Conservation (phyloP, 192 early-diverging fungal genomes). For the Podila verticillata region DNA sequence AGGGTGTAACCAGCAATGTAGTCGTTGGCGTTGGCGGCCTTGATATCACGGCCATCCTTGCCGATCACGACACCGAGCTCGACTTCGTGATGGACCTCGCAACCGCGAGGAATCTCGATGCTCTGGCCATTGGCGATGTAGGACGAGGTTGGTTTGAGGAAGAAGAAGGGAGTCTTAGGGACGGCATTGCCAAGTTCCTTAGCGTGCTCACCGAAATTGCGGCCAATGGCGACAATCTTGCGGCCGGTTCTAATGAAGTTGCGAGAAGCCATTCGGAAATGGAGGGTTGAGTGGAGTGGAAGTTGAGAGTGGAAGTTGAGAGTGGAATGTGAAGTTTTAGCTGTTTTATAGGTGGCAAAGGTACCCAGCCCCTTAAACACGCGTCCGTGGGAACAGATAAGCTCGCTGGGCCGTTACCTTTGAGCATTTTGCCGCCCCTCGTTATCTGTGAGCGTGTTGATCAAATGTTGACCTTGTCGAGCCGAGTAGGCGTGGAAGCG, state of each 20-base stretch:
- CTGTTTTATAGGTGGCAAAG: no score
- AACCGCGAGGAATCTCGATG: slow-evolving; percentile 85
- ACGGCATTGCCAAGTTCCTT: slow-evolving; percentile 94
- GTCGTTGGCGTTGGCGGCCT: slow-evolving; percentile 63
- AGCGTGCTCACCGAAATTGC: slow-evolving; percentile 95
- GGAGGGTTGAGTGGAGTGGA: neutral
- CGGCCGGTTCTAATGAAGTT: slow-evolving; percentile 68
- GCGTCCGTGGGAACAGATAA: no score
- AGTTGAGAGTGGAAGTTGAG: neutral
- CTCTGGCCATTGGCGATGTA: slow-evolving; percentile 71
- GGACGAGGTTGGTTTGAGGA: slow-evolving; percentile 92
- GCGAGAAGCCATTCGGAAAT: slow-evolving; percentile 52
- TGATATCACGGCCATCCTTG: slow-evolving; percentile 79
- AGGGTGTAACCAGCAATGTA: slow-evolving; percentile 85
- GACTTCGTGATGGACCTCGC: slow-evolving; percentile 90
- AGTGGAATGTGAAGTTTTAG: neutral
- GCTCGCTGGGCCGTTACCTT: no score
- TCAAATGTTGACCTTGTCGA: no score
- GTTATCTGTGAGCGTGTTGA: no score
- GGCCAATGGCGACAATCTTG: slow-evolving; percentile 94
- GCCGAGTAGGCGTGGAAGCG: no score
- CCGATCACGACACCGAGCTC: slow-evolving; percentile 95
- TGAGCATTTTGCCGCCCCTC: no score
- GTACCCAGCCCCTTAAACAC: no score
- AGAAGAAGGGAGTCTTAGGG: slow-evolving; percentile 89